Evolutionary conservation across 768 basidiomycete genomes (phyloP), one percentile per base, ranked within the genome.

Genomic region (Suillus decipiens): DNA sequence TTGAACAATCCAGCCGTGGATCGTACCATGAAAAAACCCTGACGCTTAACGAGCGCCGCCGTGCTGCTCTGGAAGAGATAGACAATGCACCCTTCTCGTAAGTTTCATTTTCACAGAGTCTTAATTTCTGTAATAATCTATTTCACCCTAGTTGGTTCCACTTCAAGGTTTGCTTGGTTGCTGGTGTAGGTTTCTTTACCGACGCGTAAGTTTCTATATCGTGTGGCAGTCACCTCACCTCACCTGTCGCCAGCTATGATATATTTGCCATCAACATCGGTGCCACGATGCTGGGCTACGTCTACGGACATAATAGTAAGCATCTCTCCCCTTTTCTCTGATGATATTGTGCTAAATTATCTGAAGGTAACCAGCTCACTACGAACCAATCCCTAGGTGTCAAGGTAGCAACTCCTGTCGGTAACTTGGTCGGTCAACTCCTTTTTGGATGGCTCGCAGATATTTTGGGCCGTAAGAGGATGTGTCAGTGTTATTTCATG

Each of bases 221-320:
- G 41, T 55, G 42, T 53, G 12, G 11, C 1, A 19, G 53, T 19
- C 31, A 61, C 36, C 10, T 37, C 10, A 19, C 11, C 17, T 51
- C 33, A 42, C 45, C 5, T 34, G 19, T 36, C 5, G 7, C 19
- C 8, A 75, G 74, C 34, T 92, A 92, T 69, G 93, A 94, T 65
- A 89, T 96, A 64, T 97, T 95, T 70, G 90, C 92, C 8, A 96
- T 96, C 77, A 93, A 89, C 75, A 91, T 96, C 51, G 93, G 86
- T 0, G 86, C 90, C 0, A 80, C 81, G 0, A 95, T 96, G 92
- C 76, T 96, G 62, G 92, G 89, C 31, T 92, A 89, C 70, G 87
- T 95, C 62, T 95, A 95, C 60, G 85, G 86, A 51, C 60, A 72
- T 17, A 60, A 48, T 4, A 64, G 68, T 67, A 36, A 28, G 56